Conservation (phyloP, 2,329 filamentous ascomycete species). For the Emergomyces pasteurianus region DNA sequence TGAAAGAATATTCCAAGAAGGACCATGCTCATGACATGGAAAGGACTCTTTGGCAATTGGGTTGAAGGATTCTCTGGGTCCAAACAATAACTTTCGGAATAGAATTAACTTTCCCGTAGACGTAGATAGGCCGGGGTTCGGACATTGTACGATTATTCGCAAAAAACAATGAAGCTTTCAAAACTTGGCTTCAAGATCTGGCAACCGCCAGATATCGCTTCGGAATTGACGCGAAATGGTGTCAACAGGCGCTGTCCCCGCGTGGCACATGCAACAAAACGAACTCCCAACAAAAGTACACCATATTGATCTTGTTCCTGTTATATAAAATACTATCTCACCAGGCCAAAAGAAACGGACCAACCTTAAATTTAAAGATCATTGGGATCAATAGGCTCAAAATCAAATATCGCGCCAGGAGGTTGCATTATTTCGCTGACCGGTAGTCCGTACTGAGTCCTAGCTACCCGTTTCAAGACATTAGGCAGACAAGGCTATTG, state of each 20-base stretch:
- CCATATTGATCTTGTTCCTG: neutral
- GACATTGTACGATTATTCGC: neutral
- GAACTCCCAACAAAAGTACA: neutral
- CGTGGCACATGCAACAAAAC: neutral
- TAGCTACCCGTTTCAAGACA: neutral
- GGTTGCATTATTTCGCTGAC: neutral
- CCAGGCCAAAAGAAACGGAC: neutral
- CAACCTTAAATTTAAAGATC: neutral
- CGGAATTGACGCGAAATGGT: neutral
- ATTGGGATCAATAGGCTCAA: neutral
- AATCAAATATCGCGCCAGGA: neutral
- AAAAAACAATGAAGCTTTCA: neutral
- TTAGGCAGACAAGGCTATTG: neutral
- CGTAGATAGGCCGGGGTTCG: neutral
- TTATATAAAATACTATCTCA: neutral
- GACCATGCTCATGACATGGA: neutral
- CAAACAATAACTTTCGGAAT: neutral
- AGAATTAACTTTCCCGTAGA: neutral
- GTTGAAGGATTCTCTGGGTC: neutral
- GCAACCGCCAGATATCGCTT: neutral
- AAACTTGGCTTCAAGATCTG: neutral
- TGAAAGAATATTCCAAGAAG: neutral
- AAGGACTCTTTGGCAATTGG: neutral
- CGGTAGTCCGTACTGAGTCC: too few species aligned
- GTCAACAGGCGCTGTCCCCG: neutral